Percentiles rank a stretch among this genome's conserved stretches.
These are phyloP conservation scores for Fusarium clavum DNA, from an alignment of 2,329 filamentous ascomycete genomes.

Conservation along the genomic window DNA sequence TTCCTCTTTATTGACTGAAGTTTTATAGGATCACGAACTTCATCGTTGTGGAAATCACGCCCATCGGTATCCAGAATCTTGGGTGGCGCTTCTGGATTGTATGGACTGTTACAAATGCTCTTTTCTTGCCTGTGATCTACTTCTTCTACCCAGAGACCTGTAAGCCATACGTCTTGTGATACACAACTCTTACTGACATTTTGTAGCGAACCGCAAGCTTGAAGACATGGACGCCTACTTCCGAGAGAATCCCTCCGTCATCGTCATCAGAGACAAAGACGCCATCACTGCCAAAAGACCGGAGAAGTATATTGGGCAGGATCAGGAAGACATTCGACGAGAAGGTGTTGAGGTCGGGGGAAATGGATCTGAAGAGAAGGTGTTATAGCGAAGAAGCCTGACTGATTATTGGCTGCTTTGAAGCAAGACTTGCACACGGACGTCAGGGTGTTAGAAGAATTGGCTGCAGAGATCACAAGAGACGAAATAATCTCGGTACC, in stretches of 20 bases:
- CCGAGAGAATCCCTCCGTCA: slow-evolving; percentile 52
- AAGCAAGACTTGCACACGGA: background rate
- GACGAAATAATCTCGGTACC: too few species aligned
- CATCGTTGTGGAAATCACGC: slow-evolving; percentile 52
- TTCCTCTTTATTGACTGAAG: background rate
- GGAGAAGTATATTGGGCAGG: slow-evolving; percentile 20
- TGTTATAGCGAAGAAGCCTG: background rate
- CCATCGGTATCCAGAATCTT: slow-evolving; percentile 55
- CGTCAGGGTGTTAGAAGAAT: too few species aligned
- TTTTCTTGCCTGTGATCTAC: slow-evolving; percentile 60
- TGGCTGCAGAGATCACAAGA: too few species aligned
- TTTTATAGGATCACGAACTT: slow-evolving; percentile 41
- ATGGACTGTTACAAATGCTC: slow-evolving; percentile 61
- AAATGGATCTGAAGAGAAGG: slow-evolving; percentile 3
- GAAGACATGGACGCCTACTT: slow-evolving; percentile 53
- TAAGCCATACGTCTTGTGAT: background rate
- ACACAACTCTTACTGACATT: slow-evolving; percentile 6
- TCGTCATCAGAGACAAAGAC: slow-evolving; percentile 61
- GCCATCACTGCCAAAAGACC: slow-evolving; percentile 55
- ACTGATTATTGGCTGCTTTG: background rate
- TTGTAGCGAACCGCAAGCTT: slow-evolving; percentile 39
- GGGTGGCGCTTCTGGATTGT: slow-evolving; percentile 66
- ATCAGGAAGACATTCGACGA: slow-evolving; percentile 15
- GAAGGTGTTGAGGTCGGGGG: background rate
- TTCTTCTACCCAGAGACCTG: slow-evolving; percentile 62